These are phyloP conservation scores for Tilletia caries DNA, from an alignment of 1,284 basidiomycete species.

Conservation along the genomic window DNA sequence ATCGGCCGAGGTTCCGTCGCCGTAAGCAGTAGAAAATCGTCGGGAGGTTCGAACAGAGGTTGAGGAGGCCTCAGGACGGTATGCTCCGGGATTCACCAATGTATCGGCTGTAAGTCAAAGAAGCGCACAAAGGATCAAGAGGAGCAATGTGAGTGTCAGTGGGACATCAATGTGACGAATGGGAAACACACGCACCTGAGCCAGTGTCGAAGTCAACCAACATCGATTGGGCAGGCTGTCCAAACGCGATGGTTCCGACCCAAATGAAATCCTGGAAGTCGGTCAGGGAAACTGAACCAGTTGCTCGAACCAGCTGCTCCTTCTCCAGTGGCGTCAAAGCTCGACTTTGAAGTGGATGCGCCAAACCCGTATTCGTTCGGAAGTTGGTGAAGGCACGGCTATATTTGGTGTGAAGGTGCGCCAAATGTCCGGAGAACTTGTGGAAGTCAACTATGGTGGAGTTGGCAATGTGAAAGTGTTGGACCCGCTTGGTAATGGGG, in stretches of 20 bases:
- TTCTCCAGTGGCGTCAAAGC: not conserved
- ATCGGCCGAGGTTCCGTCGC: conserved; percentile 10
- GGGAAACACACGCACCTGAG: conserved; percentile 22
- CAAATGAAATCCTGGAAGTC: conserved; percentile 38
- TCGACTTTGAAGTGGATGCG: conserved; percentile 22
- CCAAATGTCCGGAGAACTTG: conserved; percentile 34
- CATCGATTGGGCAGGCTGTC: conserved; percentile 34
- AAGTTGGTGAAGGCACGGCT: conserved; percentile 27
- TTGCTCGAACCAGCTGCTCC: conserved; percentile 14
- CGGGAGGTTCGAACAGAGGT: not conserved
- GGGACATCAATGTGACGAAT: not conserved
- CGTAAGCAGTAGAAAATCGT: not conserved
- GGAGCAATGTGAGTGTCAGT: too few relatives aligned
- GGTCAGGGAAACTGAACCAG: conserved; percentile 35
- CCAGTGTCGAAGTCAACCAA: conserved; percentile 51
- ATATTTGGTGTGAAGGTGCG: conserved; percentile 33
- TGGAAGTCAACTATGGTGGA: conserved; percentile 30
- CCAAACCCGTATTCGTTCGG: conserved; percentile 41
- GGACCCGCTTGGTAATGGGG: conserved; percentile 27
- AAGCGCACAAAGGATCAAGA: not conserved
- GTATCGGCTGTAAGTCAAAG: not conserved
- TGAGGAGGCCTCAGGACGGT: not conserved
- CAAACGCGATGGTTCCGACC: conserved; percentile 43
- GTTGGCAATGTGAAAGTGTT: conserved; percentile 20
- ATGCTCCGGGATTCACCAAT: not conserved